Evolutionary conservation across 306 rosid genomes (phyloP).

Genomic region (Aeschynomene evenia): DNA sequence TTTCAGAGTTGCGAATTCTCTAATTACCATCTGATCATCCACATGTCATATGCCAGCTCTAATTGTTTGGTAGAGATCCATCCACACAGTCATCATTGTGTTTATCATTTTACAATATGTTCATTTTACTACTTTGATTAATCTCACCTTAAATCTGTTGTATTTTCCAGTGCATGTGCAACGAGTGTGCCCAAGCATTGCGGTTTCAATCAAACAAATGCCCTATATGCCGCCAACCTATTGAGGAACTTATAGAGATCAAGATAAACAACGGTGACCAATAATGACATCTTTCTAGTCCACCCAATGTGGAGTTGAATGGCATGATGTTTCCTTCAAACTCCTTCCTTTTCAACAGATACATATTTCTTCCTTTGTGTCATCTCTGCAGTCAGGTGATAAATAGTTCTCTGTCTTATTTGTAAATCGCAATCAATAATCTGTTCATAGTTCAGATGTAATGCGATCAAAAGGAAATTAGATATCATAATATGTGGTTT

Average conservation of each 20-base stretch:
- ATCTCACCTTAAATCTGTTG: constrained; percentile 29
- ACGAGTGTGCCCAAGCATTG: constrained; percentile 86
- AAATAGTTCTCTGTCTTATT: neutral
- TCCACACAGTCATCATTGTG: neutral
- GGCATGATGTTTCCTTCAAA: constrained; percentile 38
- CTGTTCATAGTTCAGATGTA: constrained; percentile 37
- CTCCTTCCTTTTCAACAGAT: neutral
- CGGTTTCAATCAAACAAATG: constrained; percentile 77
- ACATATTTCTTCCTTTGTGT: neutral
- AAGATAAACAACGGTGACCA: constrained; percentile 53
- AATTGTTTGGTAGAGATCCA: constrained; percentile 13
- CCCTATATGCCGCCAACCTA: constrained; percentile 94
- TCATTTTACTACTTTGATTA: constrained; percentile 12
- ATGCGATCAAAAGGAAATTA: constrained; percentile 15
- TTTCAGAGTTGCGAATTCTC: neutral
- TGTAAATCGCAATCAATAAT: constrained; percentile 42
- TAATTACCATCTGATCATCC: constrained; percentile 1
- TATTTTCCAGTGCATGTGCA: constrained; percentile 88
- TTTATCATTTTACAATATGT: constrained; percentile 1
- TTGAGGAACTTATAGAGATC: constrained; percentile 84
- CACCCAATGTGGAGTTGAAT: constrained; percentile 30
- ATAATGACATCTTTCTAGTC: constrained; percentile 48
- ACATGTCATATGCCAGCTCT: no score
- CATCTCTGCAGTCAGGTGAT: constrained; percentile 28
- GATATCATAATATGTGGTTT: neutral